phyloP scores from a whole-genome alignment of 1,139 yeast genomes.

The Scheffersomyces titani region DNA sequence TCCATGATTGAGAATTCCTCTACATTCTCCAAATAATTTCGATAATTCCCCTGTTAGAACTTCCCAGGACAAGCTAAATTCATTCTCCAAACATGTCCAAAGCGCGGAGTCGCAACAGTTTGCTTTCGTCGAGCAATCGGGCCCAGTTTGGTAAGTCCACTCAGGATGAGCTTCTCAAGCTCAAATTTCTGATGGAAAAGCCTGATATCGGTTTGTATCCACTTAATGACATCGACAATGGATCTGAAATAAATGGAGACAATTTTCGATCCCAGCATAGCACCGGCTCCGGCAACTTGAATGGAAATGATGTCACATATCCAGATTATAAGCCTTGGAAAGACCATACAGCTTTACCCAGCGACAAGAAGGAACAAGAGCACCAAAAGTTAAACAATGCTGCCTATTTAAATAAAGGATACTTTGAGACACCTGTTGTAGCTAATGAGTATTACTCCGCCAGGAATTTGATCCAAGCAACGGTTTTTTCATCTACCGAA shows the following conservation, averaged over 20 bases:
- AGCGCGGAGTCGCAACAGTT: constrained; percentile 34
- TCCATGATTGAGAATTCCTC: background rate
- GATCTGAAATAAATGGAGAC: background rate
- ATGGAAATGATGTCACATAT: constrained; percentile 28
- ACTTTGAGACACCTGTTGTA: constrained; percentile 60
- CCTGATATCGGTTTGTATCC: constrained; percentile 42
- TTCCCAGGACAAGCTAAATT: background rate
- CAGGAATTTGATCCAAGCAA: constrained; percentile 50
- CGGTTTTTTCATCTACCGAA: constrained; percentile 39
- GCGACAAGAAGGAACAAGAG: constrained; percentile 23
- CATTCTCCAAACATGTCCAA: constrained; percentile 30
- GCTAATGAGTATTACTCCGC: constrained; percentile 53
- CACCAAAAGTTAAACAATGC: constrained; percentile 31
- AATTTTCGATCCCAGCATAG: background rate
- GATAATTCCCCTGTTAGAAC: background rate
- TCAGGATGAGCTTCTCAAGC: constrained; percentile 36
- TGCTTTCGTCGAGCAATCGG: constrained; percentile 33
- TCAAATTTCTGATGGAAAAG: constrained; percentile 39
- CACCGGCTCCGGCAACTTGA: background rate
- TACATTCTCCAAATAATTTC: background rate
- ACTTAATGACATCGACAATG: constrained; percentile 22
- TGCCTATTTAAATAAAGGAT: constrained; percentile 42
- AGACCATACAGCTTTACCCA: constrained; percentile 57
- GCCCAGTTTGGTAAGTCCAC: constrained; percentile 22
- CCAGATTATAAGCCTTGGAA: constrained; percentile 87